Evolutionary conservation across 2,329 filamentous ascomycete species (phyloP), one percentile per base, ranked within the genome.

Genomic region (Scedosporium dehoogii): DNA sequence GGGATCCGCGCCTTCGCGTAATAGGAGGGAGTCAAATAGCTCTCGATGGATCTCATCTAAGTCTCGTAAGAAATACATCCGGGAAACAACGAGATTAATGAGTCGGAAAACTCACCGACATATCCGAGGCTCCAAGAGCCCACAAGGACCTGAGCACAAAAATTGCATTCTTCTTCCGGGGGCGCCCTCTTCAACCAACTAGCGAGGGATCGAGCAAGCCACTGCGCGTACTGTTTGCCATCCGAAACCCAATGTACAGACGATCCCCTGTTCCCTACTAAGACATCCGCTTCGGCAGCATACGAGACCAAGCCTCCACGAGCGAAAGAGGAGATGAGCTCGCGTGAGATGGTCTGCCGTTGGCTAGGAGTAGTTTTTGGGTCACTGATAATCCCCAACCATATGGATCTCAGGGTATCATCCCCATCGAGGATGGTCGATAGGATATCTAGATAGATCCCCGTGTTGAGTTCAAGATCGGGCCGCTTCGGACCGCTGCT

Each of bases 51-150:
- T 27, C 12, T 59, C 51, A 42, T 65, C 63, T 66, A 60, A 10
- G 4, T 6, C 14, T 25, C 21, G 33, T 58, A 10, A 41, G 51
- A 16, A 23, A 23, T 23, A 14, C 23, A 41, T 44, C 27, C 42
- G 41, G 4, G 25, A 48, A 48, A 9, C 7, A 25, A 4, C n/a
- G 6, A 61, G n/a, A 4, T 21, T 3, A 27, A 14, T 16, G 25
- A 25, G 53, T 10, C 12, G 44, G 21, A 62, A 12, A 57, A 55
- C 76, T 70, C 78, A 89, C 90, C 87, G 61, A 81, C 77, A 73
- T 94, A 91, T 2, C 90, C 91, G 33, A 96, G 73, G 33, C 82
- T 86, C 63, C 93, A 75, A 1, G 84, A 79, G 65, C 87, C 86
- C 3, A 83, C 74, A 14, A 85, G 74, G 1, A 86, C 59, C 3